These are phyloP conservation scores for Naganishia sp. DNA, from an alignment of 1,284 basidiomycete genomes.

Conservation along the genomic window DNA sequence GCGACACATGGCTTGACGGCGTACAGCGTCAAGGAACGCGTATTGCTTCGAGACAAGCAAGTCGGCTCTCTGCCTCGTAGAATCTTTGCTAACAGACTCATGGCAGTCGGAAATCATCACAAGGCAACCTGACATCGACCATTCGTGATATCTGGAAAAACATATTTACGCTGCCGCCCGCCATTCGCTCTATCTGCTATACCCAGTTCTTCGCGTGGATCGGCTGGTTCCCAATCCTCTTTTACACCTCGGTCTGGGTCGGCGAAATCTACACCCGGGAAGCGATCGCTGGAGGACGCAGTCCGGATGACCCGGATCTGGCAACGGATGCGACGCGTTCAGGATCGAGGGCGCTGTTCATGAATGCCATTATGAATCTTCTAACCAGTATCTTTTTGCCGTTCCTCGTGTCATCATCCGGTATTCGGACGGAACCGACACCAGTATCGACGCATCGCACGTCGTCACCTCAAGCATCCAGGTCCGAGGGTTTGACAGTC, in stretches of 20 bases:
- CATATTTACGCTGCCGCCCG: conserved; percentile 66
- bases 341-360: conserved; percentile 80
- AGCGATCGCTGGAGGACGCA: conserved; percentile 36
- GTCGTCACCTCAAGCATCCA: not conserved
- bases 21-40: conserved; percentile 71
- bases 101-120: conserved; percentile 47
- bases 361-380: conserved; percentile 71
- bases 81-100: not conserved
- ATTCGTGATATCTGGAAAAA: conserved; percentile 64
- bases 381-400: conserved; percentile 71
- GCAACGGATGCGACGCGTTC: conserved; percentile 73
- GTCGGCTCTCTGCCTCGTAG: conserved; percentile 24
- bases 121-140: conserved; percentile 42
- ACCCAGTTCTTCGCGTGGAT: conserved; percentile 77
- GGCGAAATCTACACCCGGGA: conserved; percentile 75
- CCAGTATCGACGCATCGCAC: conserved; percentile 21
- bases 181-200: conserved; percentile 75
- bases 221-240: conserved; percentile 85
- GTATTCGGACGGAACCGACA: conserved; percentile 39
- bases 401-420: conserved; percentile 61
- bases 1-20: conserved; percentile 61
- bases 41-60: conserved; percentile 62
- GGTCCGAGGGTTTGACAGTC: conserved; percentile 4
- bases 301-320: conserved; percentile 42
- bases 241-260: conserved; percentile 83